Conservation (phyloP, 805 yeast species). For the Myxozyma neotropica region DNA sequence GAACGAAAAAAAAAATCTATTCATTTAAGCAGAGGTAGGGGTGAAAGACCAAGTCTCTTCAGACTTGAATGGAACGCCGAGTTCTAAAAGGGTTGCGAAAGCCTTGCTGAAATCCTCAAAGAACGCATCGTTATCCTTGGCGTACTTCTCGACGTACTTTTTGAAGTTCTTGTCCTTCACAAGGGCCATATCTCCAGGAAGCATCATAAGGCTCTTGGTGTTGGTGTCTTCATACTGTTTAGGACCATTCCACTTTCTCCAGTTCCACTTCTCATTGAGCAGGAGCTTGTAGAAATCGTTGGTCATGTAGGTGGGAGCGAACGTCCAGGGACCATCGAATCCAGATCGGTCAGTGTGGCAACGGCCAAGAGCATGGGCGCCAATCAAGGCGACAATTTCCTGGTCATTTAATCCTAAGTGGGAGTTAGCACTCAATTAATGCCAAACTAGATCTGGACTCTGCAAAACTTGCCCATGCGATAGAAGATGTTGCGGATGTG, state of each 20-base stretch:
- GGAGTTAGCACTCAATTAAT: neutral
- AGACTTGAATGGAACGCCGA: slow-evolving; percentile 68
- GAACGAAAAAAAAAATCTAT: slow-evolving; percentile 11
- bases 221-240: slow-evolving; percentile 63
- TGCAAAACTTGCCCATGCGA: slow-evolving; percentile 45
- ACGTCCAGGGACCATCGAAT: slow-evolving; percentile 89
- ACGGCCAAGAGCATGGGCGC: slow-evolving; percentile 66
- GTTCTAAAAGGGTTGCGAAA: slow-evolving; percentile 69
- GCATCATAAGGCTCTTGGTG: slow-evolving; percentile 65
- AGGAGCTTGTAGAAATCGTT: slow-evolving; percentile 67
- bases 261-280: slow-evolving; percentile 56
- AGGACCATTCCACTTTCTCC: slow-evolving; percentile 48
- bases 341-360: slow-evolving; percentile 70
- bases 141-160: slow-evolving; percentile 64
- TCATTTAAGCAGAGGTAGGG: slow-evolving; percentile 17
- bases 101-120: slow-evolving; percentile 65
- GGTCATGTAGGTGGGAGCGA: slow-evolving; percentile 67
- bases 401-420: slow-evolving; percentile 56
- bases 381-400: slow-evolving; percentile 63
- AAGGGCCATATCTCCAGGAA: slow-evolving; percentile 76
- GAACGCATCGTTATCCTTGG: slow-evolving; percentile 64
- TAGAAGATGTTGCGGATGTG: slow-evolving; percentile 59
- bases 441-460: no score
- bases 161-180: slow-evolving; percentile 58
- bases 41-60: slow-evolving; percentile 34